Base-by-base conservation (phyloP, 495 filamentous ascomycete genomes). In the Thozetella sp. region DNA sequence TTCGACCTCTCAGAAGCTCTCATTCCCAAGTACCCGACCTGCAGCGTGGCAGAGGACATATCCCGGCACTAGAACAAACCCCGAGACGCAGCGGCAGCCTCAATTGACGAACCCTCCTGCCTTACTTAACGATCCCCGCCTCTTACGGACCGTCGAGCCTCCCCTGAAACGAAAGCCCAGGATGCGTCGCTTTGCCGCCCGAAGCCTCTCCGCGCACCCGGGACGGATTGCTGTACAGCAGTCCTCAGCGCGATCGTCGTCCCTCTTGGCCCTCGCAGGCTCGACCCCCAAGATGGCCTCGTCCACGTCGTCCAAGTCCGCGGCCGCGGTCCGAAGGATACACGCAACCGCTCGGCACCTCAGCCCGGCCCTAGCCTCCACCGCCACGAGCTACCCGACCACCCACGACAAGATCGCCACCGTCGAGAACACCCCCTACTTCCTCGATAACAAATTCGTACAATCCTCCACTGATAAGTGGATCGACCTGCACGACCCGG, bases 401-500 rank as follows among this genome's bases (percentile, higher is more conserved):
- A 86, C 80, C 59, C 96, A 99, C 78, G 85, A 92, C 55, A 88
- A 83, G 70, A 92, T 96, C 71, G 61, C 81, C 53, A 75, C 86
- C 46, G 89, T 91, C 9, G 76, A 86, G 57, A 89, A 97, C 69
- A 98, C 95, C 1, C 86, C 89, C 57, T 93, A 91, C 73, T 99
- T 98, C 74, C 71, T 98, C 50, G 85, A 99, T 79, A 99, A 99
- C 73, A 73, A 93, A 71, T 96, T 97, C 71, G 78, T 91, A 20
- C 62, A 86, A 22, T 97, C 93, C 37, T 79, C 85, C 68, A 81
- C 96, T 17, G 81, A 85, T 9, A 79, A 86, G 61, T 97, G 90
- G 89, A 96, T 98, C 71, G 94, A 98, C 59, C 82, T 99, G 43
- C 80, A 93, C 72, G 95, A 99, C 69, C 95, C 95, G 1, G 95